Base-by-base conservation (phyloP, 176 grass and related monocot species). In the Oryza nivara region DNA sequence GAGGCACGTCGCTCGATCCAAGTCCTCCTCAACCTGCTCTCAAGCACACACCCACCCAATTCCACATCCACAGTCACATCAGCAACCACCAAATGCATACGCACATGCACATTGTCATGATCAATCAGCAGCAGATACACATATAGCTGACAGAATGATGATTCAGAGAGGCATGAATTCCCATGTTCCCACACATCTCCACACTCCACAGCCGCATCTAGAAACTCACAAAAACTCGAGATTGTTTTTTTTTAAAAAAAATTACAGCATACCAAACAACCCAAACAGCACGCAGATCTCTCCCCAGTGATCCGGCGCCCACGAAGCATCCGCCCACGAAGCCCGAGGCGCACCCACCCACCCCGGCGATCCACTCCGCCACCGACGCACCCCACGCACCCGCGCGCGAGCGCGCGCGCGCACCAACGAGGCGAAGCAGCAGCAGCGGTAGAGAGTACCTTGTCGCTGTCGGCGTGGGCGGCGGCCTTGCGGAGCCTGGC, bases 21-120 rank as follows among this genome's bases (percentile, higher is more conserved):
- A 85, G 67, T 96, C 91, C 79, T 99, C 96, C 63, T 99, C 91
- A 73, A 96, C 89, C 96, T 99, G 84, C 65, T 75, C 65, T 75
- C 60, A 67, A 81, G 72, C 44, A 74, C 30, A 3, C 30, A 32
- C 30, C 73, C 26, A 44, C 56, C 56, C 48, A 79, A 73, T 45
- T 80, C 7, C 73, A 43, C 73, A 43, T 48, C 14, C 48, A 64
- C 48, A 64, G 58, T n/a, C 71, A 28, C 65, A 85, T 84, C 80
- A 89, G 9, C 25, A 72, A 72, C 25, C 11, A 58, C 80, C 68
- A 79, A 60, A 48, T 73, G 41, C 65, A 75, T 47, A 32, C 30
- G 30, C 30, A 32, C 65, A 75, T 47, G 48, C 13, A 47, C 85
- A 75, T 68, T 85, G 60, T 11, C 3, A 30, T 11, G 58, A 88